phyloP scores from a whole-genome alignment of 2,329 filamentous ascomycete genomes.

The Didymella arachidicola region DNA sequence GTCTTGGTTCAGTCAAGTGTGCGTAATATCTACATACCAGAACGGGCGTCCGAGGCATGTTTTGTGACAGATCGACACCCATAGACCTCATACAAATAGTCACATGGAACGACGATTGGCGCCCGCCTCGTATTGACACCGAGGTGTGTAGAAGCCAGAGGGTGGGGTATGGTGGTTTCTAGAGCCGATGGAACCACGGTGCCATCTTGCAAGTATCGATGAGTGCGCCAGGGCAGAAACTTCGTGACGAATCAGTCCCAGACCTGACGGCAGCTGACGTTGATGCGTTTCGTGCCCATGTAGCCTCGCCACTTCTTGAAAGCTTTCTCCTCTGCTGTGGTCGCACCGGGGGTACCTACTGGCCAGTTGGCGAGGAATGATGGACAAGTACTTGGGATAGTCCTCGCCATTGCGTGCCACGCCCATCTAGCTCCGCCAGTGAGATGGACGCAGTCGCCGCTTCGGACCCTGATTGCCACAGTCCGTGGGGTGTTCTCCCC shows the following conservation, averaged over 20 bases:
- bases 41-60: background rate
- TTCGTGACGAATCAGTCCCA: conserved; percentile 39
- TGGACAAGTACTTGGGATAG: conserved; percentile 82
- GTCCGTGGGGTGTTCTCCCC: conserved; percentile 42
- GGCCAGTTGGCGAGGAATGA: conserved; percentile 79
- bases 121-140: background rate
- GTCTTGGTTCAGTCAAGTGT: background rate
- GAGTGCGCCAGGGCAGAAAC: background rate
- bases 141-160: background rate
- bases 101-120: background rate
- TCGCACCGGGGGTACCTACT: conserved; percentile 45
- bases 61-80: background rate
- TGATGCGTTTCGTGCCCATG: conserved; percentile 52
- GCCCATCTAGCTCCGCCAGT: conserved; percentile 81
- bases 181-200: too few relatives aligned
- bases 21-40: background rate
- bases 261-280: conserved; percentile 52
- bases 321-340: conserved; percentile 40
- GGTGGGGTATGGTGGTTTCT: background rate
- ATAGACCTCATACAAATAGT: background rate
- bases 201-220: background rate
- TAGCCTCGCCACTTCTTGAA: conserved; percentile 52
- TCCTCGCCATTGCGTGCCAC: conserved; percentile 94
- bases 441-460: conserved; percentile 92
- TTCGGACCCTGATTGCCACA: conserved; percentile 64